Percentiles rank a stretch among this genome's conserved stretches.
Conservation (phyloP, 768 basidiomycete species). For the Omphalotus guepiniiformis region DNA sequence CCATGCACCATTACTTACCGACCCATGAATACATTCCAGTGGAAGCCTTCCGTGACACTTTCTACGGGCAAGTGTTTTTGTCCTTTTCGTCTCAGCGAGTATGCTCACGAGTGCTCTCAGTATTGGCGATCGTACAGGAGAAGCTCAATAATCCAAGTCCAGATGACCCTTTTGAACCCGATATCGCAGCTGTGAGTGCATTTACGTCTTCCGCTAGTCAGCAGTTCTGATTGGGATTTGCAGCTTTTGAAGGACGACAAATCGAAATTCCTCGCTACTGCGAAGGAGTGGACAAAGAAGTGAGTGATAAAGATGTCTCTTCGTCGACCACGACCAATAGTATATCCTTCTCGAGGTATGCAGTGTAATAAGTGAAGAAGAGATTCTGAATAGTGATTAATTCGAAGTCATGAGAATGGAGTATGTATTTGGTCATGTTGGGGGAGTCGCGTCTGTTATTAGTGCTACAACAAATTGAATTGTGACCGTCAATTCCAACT, state of each 20-base stretch:
- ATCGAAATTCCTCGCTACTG: slow-evolving; percentile 65
- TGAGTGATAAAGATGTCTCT: too few species aligned
- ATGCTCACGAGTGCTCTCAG: slow-evolving; percentile 31
- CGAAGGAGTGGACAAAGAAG: slow-evolving; percentile 88
- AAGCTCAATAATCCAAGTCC: slow-evolving; percentile 86
- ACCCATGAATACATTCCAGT: slow-evolving; percentile 50
- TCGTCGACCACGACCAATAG: too few species aligned
- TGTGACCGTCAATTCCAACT: background rate
- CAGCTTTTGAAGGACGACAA: slow-evolving; percentile 78
- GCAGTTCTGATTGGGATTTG: slow-evolving; percentile 1
- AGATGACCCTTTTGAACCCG: slow-evolving; percentile 86
- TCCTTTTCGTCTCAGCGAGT: background rate
- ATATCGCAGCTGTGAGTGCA: slow-evolving; percentile 72
- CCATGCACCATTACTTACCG: background rate
- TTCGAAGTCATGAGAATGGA: too few species aligned
- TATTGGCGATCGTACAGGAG: slow-evolving; percentile 72
- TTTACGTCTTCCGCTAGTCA: background rate
- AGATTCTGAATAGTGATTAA: too few species aligned
- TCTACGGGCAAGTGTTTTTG: slow-evolving; percentile 48
- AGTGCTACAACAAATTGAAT: too few species aligned
- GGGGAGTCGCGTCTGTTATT: too few species aligned
- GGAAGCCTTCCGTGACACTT: slow-evolving; percentile 80
- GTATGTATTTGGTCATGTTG: too few species aligned
- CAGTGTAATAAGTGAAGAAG: too few species aligned
- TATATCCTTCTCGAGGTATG: too few species aligned